A percentile compares a stretch with the other conserved stretches of the same genome.
phyloP scores from a whole-genome alignment of 805 yeast species.

The Zygosaccharomyces kombuchaensis region DNA sequence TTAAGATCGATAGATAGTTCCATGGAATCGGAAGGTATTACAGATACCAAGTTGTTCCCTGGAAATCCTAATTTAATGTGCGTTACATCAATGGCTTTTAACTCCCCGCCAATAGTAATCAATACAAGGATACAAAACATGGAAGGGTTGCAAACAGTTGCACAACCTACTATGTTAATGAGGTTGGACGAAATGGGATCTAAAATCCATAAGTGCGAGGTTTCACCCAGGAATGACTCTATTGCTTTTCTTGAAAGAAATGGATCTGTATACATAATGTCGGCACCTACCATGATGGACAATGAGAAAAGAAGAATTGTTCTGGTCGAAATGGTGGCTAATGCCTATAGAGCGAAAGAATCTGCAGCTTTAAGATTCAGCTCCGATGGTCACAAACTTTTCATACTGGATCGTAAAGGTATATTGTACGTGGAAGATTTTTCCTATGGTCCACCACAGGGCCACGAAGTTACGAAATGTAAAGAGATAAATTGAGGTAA shows the following conservation, averaged over 20 bases:
- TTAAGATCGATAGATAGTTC: conserved; percentile 58
- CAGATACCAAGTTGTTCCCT: conserved; percentile 71
- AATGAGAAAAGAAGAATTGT: conserved; percentile 48
- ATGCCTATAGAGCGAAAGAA: conserved; percentile 66
- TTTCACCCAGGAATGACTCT: conserved; percentile 84
- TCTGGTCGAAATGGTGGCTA: conserved; percentile 70
- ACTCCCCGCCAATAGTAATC: conserved; percentile 62
- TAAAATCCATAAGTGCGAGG: conserved; percentile 63
- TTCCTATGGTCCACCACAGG: conserved; percentile 77
- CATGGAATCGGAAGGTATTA: conserved; percentile 83
- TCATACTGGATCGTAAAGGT: conserved; percentile 78
- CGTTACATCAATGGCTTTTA: conserved; percentile 56
- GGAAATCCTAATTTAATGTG: conserved; percentile 52
- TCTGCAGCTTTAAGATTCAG: conserved; percentile 78
- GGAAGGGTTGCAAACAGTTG: conserved; percentile 40
- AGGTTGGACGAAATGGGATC: conserved; percentile 79
- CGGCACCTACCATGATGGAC: conserved; percentile 54
- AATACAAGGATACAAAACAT: conserved; percentile 55
- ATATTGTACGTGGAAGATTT: conserved; percentile 75
- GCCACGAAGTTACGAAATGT: conserved; percentile 61
- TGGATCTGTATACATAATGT: conserved; percentile 68
- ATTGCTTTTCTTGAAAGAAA: conserved; percentile 74
- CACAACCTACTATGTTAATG: conserved; percentile 57
- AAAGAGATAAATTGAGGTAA: conserved; percentile 45
- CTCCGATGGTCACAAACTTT: conserved; percentile 74